These are phyloP conservation scores for Yarrowia osloensis DNA, from an alignment of 805 yeast genomes.

Conservation along the genomic window DNA sequence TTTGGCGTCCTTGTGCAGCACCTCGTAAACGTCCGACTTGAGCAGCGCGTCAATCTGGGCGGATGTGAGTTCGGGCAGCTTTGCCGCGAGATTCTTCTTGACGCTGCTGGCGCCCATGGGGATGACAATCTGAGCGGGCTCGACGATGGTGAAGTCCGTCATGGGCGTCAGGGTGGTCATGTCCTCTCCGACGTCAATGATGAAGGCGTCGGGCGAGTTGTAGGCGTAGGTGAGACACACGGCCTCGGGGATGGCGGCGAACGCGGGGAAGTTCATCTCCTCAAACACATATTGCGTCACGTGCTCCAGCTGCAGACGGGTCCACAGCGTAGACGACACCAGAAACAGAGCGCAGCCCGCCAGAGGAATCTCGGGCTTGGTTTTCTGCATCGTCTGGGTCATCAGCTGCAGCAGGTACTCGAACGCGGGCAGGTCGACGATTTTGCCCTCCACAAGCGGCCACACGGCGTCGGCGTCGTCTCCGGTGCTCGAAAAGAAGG, in stretches of 20 bases:
- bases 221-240: constrained; percentile 74
- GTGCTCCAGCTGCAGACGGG: constrained; percentile 63
- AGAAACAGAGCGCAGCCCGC: constrained; percentile 66
- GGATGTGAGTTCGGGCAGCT: constrained; percentile 59
- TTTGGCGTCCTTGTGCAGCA: constrained; percentile 60
- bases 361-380: constrained; percentile 47
- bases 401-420: constrained; percentile 57
- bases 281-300: constrained; percentile 79
- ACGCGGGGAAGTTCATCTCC: constrained; percentile 66
- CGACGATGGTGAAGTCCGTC: constrained; percentile 66
- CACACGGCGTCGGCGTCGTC: constrained; percentile 50
- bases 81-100: constrained; percentile 52
- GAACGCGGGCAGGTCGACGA: constrained; percentile 70
- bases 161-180: constrained; percentile 79
- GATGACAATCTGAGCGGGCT: constrained; percentile 54
- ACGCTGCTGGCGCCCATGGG: constrained; percentile 66
- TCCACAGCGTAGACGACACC: constrained; percentile 69
- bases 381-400: constrained; percentile 51
- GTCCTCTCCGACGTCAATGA: constrained; percentile 78
- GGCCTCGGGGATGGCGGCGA: constrained; percentile 67
- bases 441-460: constrained; percentile 67
- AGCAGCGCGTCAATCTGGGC: constrained; percentile 75
- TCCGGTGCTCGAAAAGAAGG: constrained; percentile 46
- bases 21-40: constrained; percentile 73
- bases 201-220: constrained; percentile 60